These are phyloP conservation scores for Talaromyces sp. DNA, from an alignment of 2,329 filamentous ascomycete species.

Conservation along the genomic window DNA sequence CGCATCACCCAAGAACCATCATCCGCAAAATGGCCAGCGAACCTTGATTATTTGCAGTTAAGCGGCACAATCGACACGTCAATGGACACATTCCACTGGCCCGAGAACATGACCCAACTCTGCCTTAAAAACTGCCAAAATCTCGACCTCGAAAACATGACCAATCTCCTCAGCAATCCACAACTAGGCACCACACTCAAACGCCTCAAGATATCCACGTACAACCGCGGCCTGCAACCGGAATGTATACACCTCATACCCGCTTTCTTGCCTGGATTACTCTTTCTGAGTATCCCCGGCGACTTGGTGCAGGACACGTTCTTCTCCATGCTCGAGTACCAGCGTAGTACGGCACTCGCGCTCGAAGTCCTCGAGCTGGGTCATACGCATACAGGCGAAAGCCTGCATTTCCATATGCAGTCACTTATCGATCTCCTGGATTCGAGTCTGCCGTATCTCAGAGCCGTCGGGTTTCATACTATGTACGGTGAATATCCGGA, in stretches of 20 bases:
- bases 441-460: constrained; percentile 25
- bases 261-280: constrained; percentile 26
- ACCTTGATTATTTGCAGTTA: constrained; percentile 25
- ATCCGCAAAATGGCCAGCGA: constrained; percentile 27
- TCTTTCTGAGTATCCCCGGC: constrained; percentile 32
- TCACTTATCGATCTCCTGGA: constrained; percentile 25
- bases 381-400: constrained; percentile 21
- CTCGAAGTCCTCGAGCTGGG: constrained; percentile 31
- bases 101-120: constrained; percentile 26
- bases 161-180: constrained; percentile 26
- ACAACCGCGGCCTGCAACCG: constrained; percentile 26
- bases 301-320: constrained; percentile 28
- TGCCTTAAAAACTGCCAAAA: constrained; percentile 26
- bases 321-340: constrained; percentile 25
- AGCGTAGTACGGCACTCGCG: constrained; percentile 19
- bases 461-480: constrained; percentile 28
- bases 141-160: constrained; percentile 25
- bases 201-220: constrained; percentile 26
- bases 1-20: constrained; percentile 20
- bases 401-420: constrained; percentile 24
- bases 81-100: constrained; percentile 29
- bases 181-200: constrained; percentile 23
- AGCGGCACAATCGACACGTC: constrained; percentile 25
- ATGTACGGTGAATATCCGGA: constrained; percentile 28
- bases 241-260: constrained; percentile 28